Evolutionary conservation across 371 early-diverging fungal species (phyloP).

Genomic region (Gilbertella persicaria): DNA sequence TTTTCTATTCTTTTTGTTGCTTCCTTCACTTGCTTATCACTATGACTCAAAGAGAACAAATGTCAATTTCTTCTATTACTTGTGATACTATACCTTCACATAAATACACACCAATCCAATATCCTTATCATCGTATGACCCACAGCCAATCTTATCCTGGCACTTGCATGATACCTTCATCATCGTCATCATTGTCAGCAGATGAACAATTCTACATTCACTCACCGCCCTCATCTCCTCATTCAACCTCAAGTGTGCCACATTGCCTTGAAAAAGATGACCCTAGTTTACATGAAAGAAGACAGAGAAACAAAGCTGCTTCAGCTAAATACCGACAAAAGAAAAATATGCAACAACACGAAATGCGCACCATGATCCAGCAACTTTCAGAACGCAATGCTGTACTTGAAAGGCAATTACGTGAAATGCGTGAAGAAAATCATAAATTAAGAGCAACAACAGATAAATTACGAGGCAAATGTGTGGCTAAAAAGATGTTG

Average conservation of each 20-base stretch:
- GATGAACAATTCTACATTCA: neutral
- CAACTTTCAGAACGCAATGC: constrained; percentile 51
- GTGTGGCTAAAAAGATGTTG: constrained; percentile 56
- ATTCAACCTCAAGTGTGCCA: neutral
- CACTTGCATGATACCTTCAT: neutral
- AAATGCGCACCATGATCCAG: constrained; percentile 55
- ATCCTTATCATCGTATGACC: neutral
- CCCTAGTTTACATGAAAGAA: constrained; percentile 45
- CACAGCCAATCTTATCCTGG: neutral
- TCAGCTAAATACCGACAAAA: constrained; percentile 67
- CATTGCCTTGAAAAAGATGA: constrained; percentile 2
- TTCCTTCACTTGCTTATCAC: neutral
- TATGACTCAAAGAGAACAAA: constrained; percentile 1
- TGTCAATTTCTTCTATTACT: constrained; percentile 32
- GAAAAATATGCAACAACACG: constrained; percentile 59
- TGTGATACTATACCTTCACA: neutral
- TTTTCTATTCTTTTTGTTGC: neutral
- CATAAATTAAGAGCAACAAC: constrained; percentile 39
- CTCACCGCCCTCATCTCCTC: constrained; percentile 9
- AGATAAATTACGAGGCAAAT: constrained; percentile 53
- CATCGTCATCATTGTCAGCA: neutral
- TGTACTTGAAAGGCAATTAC: constrained; percentile 47
- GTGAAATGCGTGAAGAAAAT: constrained; percentile 52
- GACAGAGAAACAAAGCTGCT: constrained; percentile 63
- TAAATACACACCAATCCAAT: neutral